Conservation (phyloP, 306 rosid species). For the Prunus davidiana region DNA sequence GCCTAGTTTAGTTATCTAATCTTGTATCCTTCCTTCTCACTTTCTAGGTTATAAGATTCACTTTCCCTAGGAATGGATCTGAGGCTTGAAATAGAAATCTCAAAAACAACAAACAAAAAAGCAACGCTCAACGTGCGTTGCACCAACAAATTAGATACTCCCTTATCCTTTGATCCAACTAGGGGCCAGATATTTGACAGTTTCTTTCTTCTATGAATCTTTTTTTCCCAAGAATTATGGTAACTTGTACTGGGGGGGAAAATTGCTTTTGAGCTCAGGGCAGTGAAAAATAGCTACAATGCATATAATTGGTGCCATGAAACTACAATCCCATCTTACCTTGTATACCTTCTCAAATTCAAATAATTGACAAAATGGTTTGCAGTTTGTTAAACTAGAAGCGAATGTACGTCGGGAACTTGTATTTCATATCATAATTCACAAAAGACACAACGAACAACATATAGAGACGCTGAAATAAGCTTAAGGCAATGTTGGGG, state of each 20-base stretch:
- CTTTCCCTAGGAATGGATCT: conserved; percentile 2
- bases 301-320: background rate
- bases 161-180: conserved; percentile 16
- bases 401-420: background rate
- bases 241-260: background rate
- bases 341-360: background rate
- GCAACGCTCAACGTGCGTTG: conserved; percentile 7
- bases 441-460: conserved; percentile 4
- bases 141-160: conserved; percentile 3
- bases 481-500: conserved; percentile 8
- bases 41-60: conserved; percentile 14
- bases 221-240: background rate
- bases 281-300: background rate
- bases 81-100: background rate
- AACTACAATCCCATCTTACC: background rate
- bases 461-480: background rate
- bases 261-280: background rate
- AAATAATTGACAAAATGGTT: conserved; percentile 2
- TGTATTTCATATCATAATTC: background rate
- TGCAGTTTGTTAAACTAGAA: background rate
- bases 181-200: background rate
- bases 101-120: background rate
- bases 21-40: conserved; percentile 2
- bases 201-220: background rate
- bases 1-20: background rate